Base-by-base conservation (phyloP, 768 basidiomycete genomes). In the Pisolithus tinctorius region DNA sequence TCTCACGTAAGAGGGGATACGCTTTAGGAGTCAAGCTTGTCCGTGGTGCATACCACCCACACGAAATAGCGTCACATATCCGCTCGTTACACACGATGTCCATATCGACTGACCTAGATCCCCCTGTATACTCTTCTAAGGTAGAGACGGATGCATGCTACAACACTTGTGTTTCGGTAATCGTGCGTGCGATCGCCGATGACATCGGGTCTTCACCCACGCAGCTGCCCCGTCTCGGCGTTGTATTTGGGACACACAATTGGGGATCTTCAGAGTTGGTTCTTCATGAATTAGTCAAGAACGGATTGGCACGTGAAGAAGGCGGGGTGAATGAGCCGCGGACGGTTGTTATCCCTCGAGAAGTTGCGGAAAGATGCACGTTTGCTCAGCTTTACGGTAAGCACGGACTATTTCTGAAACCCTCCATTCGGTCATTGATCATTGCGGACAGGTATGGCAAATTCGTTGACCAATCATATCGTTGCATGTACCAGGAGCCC, bases 11-110 rank as follows among this genome's bases (percentile, higher is more conserved):
- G 47, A 73, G 83, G 55, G 74, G 79, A 37, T 95, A 89, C 63
- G 74, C 86, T 0, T 76, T 96, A 0, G 93, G 93, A 9, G 82
- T 92, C 50, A 97, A 97, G 67, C 85, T 97, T 45, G 93, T 95
- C 30, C 82, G 93, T 23, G 93, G 93, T 0, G 93, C 93, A 2
- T 97, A 97, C 67, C 90, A 93, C 60, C 75, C 81, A 0, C 79
- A 87, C 52, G 93, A 97, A 61, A 55, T 78, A 26, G 70, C 75
- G 4, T 80, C 81, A 2, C 76, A 64, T 37, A 36, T 54, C 11
- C 69, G 70, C 1, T 60, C 69, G 17, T 17, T 29, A 11, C 49
- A 50, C 37, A 48, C 54, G 27, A 60, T 62, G 3, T 80, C 80
- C 0, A 81, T 84, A 51, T 85, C 84, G 0, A 77, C 78, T 0